phyloP scores from a whole-genome alignment of 139 green algal genomes.

The Yamagishiella unicocca region DNA sequence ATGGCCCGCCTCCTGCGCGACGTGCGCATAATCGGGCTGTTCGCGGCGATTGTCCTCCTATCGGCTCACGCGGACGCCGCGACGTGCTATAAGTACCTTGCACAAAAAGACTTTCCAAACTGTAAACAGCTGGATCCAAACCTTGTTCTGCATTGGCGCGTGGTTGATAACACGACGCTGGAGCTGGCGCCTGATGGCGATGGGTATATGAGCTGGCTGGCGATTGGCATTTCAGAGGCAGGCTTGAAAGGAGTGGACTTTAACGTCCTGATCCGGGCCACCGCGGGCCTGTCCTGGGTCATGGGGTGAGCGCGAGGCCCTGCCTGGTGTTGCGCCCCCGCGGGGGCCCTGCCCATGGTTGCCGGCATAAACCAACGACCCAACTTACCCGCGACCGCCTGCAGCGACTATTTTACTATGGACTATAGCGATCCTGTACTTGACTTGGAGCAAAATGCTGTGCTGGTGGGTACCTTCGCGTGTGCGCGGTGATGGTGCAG shows the following conservation, averaged over 20 bases:
- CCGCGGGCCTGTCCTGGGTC: background rate
- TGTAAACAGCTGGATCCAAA: conserved; percentile 26
- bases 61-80: background rate
- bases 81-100: background rate
- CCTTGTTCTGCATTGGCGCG: conserved; percentile 6
- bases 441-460: conserved; percentile 5
- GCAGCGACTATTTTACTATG: conserved; percentile 32
- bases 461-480: background rate
- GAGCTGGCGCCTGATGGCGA: conserved; percentile 17
- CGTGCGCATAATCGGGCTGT: background rate
- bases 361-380: no score
- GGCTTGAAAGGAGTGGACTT: conserved; percentile 22
- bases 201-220: conserved; percentile 19
- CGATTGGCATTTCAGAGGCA: conserved; percentile 33
- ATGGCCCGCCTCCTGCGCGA: conserved; percentile 13
- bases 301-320: background rate
- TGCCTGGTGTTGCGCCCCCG: background rate
- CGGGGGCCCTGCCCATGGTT: no score
- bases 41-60: background rate
- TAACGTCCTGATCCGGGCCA: background rate
- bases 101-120: background rate
- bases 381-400: no score
- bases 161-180: background rate
- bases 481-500: no score
- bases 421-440: background rate